Evolutionary conservation across 306 rosid genomes (phyloP).

Genomic region (Hippophae gyantsensis): DNA sequence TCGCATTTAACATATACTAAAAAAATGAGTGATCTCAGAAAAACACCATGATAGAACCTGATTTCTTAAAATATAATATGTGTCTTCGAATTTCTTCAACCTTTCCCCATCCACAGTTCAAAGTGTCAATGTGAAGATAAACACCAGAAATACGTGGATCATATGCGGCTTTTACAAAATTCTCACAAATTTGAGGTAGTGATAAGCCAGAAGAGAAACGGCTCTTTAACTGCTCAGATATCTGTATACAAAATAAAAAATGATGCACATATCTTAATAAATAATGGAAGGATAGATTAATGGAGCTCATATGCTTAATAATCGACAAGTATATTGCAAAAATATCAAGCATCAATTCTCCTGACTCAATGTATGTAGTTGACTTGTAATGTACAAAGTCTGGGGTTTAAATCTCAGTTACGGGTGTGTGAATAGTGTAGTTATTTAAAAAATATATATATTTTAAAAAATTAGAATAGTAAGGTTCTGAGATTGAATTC

Average conservation of each 20-base stretch:
- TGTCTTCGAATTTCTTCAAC: conserved; percentile 92
- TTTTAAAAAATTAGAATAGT: no score
- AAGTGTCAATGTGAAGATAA: conserved; percentile 63
- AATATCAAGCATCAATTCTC: no score
- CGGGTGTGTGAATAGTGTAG: no score
- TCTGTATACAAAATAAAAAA: conserved; percentile 36
- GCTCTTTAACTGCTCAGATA: conserved; percentile 72
- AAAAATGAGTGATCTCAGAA: not conserved
- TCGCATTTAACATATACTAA: not conserved
- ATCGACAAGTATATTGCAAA: no score
- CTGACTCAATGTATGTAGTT: no score
- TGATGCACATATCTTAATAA: not conserved
- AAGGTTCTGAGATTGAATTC: no score
- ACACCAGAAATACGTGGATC: conserved; percentile 85
- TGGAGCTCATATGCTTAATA: no score
- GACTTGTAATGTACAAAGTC: no score
- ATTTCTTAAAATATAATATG: conserved; percentile 62
- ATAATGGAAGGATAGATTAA: not conserved
- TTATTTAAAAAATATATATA: no score
- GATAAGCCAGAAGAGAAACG: conserved; percentile 62
- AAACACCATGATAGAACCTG: conserved; percentile 43
- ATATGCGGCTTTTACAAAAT: conserved; percentile 73
- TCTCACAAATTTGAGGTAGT: conserved; percentile 81
- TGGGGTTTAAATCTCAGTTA: no score
- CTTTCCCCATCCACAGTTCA: conserved; percentile 96